A percentile compares a stretch with the other conserved stretches of the same genome.
phyloP scores from a whole-genome alignment of 2,329 filamentous ascomycete genomes.

The Colletotrichum sp. region DNA sequence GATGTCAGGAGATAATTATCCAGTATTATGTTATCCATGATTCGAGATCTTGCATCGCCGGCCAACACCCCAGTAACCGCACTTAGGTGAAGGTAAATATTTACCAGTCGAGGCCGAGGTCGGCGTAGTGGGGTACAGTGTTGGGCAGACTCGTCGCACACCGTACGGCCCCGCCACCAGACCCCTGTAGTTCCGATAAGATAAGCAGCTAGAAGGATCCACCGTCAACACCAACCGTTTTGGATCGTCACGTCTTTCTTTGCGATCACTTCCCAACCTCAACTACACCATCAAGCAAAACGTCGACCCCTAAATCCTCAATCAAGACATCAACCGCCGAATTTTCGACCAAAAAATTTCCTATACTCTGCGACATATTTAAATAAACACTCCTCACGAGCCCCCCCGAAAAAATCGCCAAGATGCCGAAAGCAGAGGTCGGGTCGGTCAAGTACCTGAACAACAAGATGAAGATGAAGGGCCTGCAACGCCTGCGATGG shows the following conservation, averaged over 20 bases:
- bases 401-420: conserved; percentile 35
- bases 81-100: not conserved
- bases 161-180: not conserved
- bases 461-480: conserved; percentile 89
- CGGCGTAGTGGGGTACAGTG: conserved; percentile 16
- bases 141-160: not conserved
- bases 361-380: not conserved
- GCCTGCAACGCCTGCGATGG: conserved; percentile 82
- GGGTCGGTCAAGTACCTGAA: conserved; percentile 89
- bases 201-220: not conserved
- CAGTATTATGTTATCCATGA: not conserved
- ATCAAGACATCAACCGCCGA: not conserved
- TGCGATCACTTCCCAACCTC: not conserved
- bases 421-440: conserved; percentile 90
- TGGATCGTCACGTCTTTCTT: not conserved
- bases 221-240: not conserved
- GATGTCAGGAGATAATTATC: not conserved
- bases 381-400: not conserved
- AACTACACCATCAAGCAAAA: not conserved
- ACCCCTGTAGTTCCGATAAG: conserved; percentile 5
- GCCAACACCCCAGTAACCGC: not conserved
- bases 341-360: not conserved
- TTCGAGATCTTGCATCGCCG: not conserved
- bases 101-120: conserved; percentile 8
- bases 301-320: not conserved